Percentiles rank a stretch among this genome's conserved stretches.
Conservation (phyloP, 345 rosid species). For the Draba incana region DNA sequence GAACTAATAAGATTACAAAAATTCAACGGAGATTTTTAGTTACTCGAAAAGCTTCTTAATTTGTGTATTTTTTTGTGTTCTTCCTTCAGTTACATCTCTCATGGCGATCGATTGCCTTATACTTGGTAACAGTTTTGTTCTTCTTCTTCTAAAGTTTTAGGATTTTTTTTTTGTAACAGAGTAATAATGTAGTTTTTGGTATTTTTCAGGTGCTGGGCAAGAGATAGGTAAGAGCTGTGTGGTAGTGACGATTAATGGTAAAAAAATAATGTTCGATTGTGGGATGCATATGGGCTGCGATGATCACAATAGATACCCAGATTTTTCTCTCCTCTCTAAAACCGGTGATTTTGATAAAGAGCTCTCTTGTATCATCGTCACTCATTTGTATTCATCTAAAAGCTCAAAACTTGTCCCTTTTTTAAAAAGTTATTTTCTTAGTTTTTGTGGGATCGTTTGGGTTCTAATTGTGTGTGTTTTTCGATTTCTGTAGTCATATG, state of each 20-base stretch:
- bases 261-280: slow-evolving; percentile 92
- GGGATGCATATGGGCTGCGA: slow-evolving; percentile 97
- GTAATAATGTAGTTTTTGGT: background rate
- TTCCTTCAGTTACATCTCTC: background rate
- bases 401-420: background rate
- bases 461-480: background rate
- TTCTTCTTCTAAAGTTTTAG: background rate
- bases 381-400: slow-evolving; percentile 67
- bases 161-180: background rate
- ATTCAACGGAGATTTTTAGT: too few relatives aligned
- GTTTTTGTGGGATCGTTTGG: background rate
- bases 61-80: background rate
- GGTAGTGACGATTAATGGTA: slow-evolving; percentile 82
- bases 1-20: too few relatives aligned
- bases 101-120: slow-evolving; percentile 90
- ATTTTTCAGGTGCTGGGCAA: slow-evolving; percentile 81
- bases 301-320: slow-evolving; percentile 85
- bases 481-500: slow-evolving; percentile 63
- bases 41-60: background rate
- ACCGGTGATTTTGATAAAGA: slow-evolving; percentile 57
- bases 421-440: background rate
- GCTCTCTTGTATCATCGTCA: slow-evolving; percentile 74
- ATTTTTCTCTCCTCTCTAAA: slow-evolving; percentile 70
- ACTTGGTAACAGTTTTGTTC: slow-evolving; percentile 50
- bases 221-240: slow-evolving; percentile 97